These are phyloP conservation scores for Medicago ruthenica DNA, from an alignment of 306 rosid genomes.

Conservation along the genomic window DNA sequence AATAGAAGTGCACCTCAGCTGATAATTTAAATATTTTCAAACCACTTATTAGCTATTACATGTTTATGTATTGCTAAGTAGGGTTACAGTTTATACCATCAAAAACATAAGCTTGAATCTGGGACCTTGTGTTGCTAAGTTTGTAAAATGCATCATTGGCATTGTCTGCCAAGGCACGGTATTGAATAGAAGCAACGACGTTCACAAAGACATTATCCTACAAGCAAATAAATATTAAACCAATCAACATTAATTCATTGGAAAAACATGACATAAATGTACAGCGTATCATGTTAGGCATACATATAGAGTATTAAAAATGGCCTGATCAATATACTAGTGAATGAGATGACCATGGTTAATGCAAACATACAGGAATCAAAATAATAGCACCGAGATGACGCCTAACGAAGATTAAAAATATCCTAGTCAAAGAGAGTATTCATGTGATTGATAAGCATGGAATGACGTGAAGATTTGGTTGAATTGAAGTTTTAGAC, in stretches of 20 bases:
- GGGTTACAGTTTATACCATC: conserved; percentile 64
- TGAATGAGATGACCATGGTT: background rate
- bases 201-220: conserved; percentile 96
- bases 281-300: background rate
- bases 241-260: conserved; percentile 33
- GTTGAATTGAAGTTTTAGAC: conserved; percentile 23
- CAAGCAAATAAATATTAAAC: conserved; percentile 38
- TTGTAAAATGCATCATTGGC: conserved; percentile 95
- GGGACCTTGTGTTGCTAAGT: conserved; percentile 85
- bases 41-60: background rate
- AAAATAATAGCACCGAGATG: background rate
- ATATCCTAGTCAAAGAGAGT: background rate
- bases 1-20: conserved; percentile 35
- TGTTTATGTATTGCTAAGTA: conserved; percentile 30
- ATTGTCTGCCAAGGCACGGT: conserved; percentile 78
- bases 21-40: conserved; percentile 13
- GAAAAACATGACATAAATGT: background rate
- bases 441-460: background rate
- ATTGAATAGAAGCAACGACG: conserved; percentile 93
- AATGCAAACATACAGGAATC: background rate
- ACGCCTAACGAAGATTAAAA: background rate
- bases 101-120: conserved; percentile 93
- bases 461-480: conserved; percentile 24
- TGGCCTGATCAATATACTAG: background rate
- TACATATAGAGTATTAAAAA: background rate